Evolutionary conservation across 1,139 yeast genomes (phyloP).

Genomic region (Zygoascus sp.): DNA sequence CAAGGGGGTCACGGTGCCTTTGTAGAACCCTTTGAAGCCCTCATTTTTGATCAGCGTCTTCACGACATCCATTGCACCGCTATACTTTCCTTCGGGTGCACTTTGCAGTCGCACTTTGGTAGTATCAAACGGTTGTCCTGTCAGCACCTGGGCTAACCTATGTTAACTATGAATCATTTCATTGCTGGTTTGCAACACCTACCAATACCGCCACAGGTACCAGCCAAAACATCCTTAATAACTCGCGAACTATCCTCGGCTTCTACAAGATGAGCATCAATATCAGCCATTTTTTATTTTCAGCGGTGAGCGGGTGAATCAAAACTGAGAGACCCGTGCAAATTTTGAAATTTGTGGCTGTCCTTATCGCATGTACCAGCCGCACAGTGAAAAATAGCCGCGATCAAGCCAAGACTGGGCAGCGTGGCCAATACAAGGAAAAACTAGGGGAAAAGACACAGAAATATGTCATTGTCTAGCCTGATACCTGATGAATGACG

Average conservation of each 20-base stretch:
- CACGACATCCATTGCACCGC: conserved; percentile 73
- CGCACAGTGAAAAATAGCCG: background rate
- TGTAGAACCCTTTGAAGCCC: conserved; percentile 78
- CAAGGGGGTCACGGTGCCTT: conserved; percentile 82
- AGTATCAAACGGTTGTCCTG: conserved; percentile 96
- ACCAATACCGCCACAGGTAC: conserved; percentile 83
- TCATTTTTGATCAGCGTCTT: conserved; percentile 58
- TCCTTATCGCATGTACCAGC: background rate
- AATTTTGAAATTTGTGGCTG: background rate
- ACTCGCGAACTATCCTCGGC: conserved; percentile 46
- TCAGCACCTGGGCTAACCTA: conserved; percentile 73
- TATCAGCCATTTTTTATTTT: conserved; percentile 27
- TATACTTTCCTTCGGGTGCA: conserved; percentile 71
- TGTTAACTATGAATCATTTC: conserved; percentile 7
- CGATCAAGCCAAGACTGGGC: background rate
- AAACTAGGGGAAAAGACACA: too few species aligned
- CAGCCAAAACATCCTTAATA: conserved; percentile 76
- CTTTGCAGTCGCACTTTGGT: conserved; percentile 88
- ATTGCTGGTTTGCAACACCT: conserved; percentile 11
- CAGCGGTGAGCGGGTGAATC: background rate
- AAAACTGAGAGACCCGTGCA: background rate
- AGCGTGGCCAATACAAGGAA: too few species aligned
- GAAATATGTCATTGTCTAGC: too few species aligned
- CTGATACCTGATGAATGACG: too few species aligned
- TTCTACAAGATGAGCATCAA: conserved; percentile 31